Evolutionary conservation across 768 basidiomycete genomes (phyloP), one percentile per base, ranked within the genome.

Genomic region (Lactarius quietus): DNA sequence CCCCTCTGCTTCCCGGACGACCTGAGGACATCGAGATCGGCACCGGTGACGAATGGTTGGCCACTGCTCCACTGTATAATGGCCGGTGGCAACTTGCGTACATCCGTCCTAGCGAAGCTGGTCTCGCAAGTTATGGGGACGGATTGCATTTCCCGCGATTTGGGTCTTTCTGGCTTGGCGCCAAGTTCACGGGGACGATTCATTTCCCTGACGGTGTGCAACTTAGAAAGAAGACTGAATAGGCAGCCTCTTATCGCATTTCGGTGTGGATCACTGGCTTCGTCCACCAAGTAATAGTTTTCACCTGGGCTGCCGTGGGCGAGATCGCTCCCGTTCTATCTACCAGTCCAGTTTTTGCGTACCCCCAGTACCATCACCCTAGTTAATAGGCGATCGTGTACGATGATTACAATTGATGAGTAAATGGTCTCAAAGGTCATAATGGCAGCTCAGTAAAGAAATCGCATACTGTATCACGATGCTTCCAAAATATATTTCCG

Each of bases 31-130:
- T 26, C 9, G 26, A 39, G 23, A 41, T 48, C 45, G 59, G 6
- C 26, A n/a, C 53, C 8, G 6, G 15, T 4, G 57, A 59, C 29
- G 59, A 68, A 38, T 69, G 68, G 63, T 15, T 64, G 36, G n/a
- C n/a, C 15, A 15, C 53, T 15, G 45, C 28, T 18, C 68, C 67
- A 20, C 5, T 4, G 3, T 69, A 68, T 51, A 6, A 31, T n/a
- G 68, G 68, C 38, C n/a, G 28, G 20, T 59, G 58, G 55, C 35
- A 56, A 10, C 7, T 53, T 14, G 68, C 63, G 33, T 69, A 68
- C 29, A 59, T 68, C 23, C 29, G n/a, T 31, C 59, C 48, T 8
- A 36, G 9, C 12, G 59, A 64, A 20, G 45, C 14, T 17, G 65
- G 57, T 7, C 48, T 28, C 15, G 38, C 51, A 53, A n/a, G 4